Base-by-base conservation (phyloP, 1,284 basidiomycete species). In the Trichosporon asahii region DNA sequence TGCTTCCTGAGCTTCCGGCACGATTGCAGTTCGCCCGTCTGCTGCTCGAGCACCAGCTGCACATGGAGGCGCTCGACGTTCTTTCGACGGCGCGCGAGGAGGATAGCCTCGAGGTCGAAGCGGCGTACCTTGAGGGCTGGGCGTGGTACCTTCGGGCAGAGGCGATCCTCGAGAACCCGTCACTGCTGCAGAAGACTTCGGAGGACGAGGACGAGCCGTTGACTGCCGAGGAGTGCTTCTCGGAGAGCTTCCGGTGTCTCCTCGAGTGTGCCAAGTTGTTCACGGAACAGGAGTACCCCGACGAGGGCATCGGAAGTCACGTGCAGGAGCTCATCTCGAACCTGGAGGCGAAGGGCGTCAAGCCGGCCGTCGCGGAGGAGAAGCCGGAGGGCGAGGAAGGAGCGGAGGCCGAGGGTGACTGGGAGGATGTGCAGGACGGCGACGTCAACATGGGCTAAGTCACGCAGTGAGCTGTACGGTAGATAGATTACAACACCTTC, bases 51-150 rank as follows among this genome's bases (percentile, higher is more conserved):
- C 86, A 94, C 33, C 85, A 86, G n/a, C 81, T 89, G 46, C 90
- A 89, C 83, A 84, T 88, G 27, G 86, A 88, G 15, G 93, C 94
- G 1, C 84, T 96, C 14, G 85, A 91, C 53, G 89, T 95, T 5
- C 84, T 97, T 14, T 88, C 92, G 55, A 90, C 90, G 4, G 87
- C 95, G 29, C 90, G 95, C 81, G 88, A 90, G 12, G 86, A 90
- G 12, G 93, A 96, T 82, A 92, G 94, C 74, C 88, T 94, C 77
- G 91, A 94, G 69, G 89, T 95, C 6, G 94, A 96, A 78, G 93
- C 91, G 2, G 95, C 94, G 88, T 97, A 97, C 81, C 87, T 96
- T n/a, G 92, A 95, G 80, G 95, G 94, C 66, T 95, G 94, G 93
- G 91, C 92, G 70, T 94, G 93, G 86, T 93, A 90, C 85, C 85